These are phyloP conservation scores for Cladosporium sphaerospermum DNA, from an alignment of 2,329 filamentous ascomycete species.

Conservation along the genomic window DNA sequence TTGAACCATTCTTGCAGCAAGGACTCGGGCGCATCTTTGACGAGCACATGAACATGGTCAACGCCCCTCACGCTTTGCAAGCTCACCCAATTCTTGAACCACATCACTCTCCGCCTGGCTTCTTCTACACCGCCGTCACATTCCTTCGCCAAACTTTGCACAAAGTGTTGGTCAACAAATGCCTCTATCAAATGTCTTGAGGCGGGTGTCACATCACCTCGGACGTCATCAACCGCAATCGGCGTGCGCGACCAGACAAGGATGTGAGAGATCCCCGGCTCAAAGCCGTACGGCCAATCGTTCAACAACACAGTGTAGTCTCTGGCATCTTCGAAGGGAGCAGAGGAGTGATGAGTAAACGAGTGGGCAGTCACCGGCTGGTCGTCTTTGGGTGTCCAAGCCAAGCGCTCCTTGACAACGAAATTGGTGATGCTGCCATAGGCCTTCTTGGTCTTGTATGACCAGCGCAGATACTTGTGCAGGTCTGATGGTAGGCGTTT, in stretches of 20 bases:
- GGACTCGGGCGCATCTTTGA: slow-evolving; percentile 40
- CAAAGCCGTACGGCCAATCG: slow-evolving; percentile 59
- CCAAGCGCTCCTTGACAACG: slow-evolving; percentile 49
- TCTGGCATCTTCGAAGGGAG: slow-evolving; percentile 47
- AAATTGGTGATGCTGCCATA: slow-evolving; percentile 54
- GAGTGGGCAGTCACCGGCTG: slow-evolving; percentile 16
- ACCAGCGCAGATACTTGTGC: slow-evolving; percentile 55
- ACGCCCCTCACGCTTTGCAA: slow-evolving; percentile 55
- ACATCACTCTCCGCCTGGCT: slow-evolving; percentile 47
- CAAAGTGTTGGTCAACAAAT: slow-evolving; percentile 47
- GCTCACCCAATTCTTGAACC: slow-evolving; percentile 60
- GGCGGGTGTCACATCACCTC: slow-evolving; percentile 47
- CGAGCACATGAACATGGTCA: slow-evolving; percentile 52
- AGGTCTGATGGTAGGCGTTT: slow-evolving; percentile 55
- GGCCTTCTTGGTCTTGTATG: slow-evolving; percentile 45
- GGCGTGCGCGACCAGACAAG: slow-evolving; percentile 52
- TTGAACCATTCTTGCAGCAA: slow-evolving; percentile 25
- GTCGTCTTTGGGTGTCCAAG: slow-evolving; percentile 38
- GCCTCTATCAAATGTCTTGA: slow-evolving; percentile 42
- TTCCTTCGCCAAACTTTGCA: slow-evolving; percentile 33
- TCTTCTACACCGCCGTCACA: slow-evolving; percentile 11
- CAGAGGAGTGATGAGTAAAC: slow-evolving; percentile 41
- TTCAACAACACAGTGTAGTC: slow-evolving; percentile 55
- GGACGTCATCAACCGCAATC: slow-evolving; percentile 39
- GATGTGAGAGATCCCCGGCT: slow-evolving; percentile 49